A percentile compares a stretch with the other conserved stretches of the same genome.
Conservation (phyloP, 257 asterid species). For the Cordia subcordata region DNA sequence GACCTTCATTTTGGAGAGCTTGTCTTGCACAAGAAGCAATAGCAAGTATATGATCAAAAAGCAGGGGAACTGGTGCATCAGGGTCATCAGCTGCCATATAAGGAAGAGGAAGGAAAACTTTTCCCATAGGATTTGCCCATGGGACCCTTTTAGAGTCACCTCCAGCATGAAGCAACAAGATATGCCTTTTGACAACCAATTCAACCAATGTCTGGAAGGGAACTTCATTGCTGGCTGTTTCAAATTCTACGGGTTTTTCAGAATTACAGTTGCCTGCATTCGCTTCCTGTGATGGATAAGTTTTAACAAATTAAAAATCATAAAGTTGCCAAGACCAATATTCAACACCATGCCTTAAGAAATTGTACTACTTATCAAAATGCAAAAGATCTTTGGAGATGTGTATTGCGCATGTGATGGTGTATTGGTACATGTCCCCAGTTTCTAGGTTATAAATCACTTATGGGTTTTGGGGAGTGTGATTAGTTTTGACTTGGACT, state of each 20-base stretch:
- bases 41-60: constrained; percentile 95
- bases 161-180: constrained; percentile 90
- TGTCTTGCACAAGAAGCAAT: constrained; percentile 89
- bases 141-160: constrained; percentile 99
- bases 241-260: constrained; percentile 26
- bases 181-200: constrained; percentile 62
- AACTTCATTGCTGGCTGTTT: constrained; percentile 30
- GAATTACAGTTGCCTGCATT: constrained; percentile 30
- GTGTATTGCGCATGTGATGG: too few species aligned
- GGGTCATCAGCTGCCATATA: constrained; percentile 88
- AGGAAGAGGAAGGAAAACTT: constrained; percentile 94
- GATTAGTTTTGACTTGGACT: too few species aligned
- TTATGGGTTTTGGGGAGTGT: too few species aligned
- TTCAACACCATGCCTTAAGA: neutral
- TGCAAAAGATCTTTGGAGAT: too few species aligned
- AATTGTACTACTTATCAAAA: too few species aligned
- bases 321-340: constrained; percentile 8
- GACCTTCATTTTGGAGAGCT: constrained; percentile 81
- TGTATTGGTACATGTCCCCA: too few species aligned
- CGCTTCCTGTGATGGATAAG: constrained; percentile 38
- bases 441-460: too few species aligned
- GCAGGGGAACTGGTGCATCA: constrained; percentile 91
- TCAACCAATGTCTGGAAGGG: constrained; percentile 44
- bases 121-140: constrained; percentile 99
- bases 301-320: constrained; percentile 7